Base-by-base conservation (phyloP, 202 grass and related monocot genomes). In the Hordeum pubiflorum region DNA sequence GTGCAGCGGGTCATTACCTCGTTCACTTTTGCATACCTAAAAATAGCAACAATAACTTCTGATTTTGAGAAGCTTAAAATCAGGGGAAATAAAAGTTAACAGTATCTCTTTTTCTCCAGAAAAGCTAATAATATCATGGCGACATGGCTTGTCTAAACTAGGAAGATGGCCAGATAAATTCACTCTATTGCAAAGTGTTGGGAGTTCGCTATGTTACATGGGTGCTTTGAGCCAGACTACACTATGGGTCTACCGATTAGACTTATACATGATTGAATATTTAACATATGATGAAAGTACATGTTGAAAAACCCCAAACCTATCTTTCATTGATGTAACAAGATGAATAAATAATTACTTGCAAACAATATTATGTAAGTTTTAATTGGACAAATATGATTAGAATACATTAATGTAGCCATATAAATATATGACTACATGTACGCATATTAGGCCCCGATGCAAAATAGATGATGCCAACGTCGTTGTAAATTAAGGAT, bases 11-110 rank as follows among this genome's bases (percentile, higher is more conserved):
- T 86, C 85, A 93, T 90, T 84, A 43, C 63, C 29, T 90, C 87
- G 62, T 73, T 88, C 64, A 93, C 85, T 80, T 93, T 93, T 72
- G 87, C 82, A 76, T 93, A 93, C 69, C 91, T 93, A 76, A 77
- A 81, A 64, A 72, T 72, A 79, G 22, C 21, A 72, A 72, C 29
- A 67, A 54, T 55, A 67, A 60, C 10, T 72, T 72, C 29, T 38
- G 21, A 4, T 71, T 40, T 59, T 58, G 27, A 58, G 36, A 72
- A 44, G 64, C 20, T 57, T 38, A 72, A 78, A 81, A 40, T 41
- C 26, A 17, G 24, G 36, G n/a, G 40, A 54, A 55, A 71, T 60
- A 72, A 43, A 61, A 72, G 65, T 36, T 61, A 31, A 81, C 18
- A 20, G 24, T 24, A 52, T 24, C 40, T 48, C 17, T 50, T 72